Evolutionary conservation across 768 basidiomycete genomes (phyloP), one percentile per base, ranked within the genome.

Genomic region (Auriscalpium vulgare): DNA sequence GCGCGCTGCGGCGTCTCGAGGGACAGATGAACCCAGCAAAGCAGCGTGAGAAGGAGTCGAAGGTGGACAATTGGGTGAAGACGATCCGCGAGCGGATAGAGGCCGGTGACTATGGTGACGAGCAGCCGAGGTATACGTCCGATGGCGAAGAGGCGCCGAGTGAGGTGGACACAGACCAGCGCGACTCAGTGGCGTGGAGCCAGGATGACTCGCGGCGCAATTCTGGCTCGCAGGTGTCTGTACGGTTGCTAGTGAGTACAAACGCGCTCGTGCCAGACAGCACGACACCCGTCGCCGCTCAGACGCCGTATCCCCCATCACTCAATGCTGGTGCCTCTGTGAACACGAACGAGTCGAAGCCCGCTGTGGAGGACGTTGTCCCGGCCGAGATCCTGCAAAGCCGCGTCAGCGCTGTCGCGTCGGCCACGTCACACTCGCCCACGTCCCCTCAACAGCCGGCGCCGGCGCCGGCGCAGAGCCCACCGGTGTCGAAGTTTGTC

Each of bases 1-100:
- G 83, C 8, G 92, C 94, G 16, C 68, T 97, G 59, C 75, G 79
- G 21, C 75, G 87, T 11, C 77, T 97, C 40, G 92, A 95, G 68
- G 94, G 92, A 0, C 84, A 91, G 66, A 88, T 94, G 53, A 91
- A 91, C 67, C 79, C 79, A 0, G 74, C 82, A 57, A 78, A 80
- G 64, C 81, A 87, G 66, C 75, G 81, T 59, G 87, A 83, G 61
- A 90, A 85, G 63, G 79, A 79, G 37, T 76, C 77, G 49, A 91
- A 91, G 67, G 88, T 94, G 4, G 84, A 92, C 65, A 82, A 83
- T 3, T 92, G 91, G 91, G 82, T 91, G 49, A 79, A 80, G 59
- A 79, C 78, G 10, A 85, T 91, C 37, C 82, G 81, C 62, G 78
- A 84, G 51, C 78, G 89, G 34, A 72, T 87, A 68, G 78, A 75